These are phyloP conservation scores for Candida gigantensis DNA, from an alignment of 1,139 yeast genomes.

Conservation along the genomic window DNA sequence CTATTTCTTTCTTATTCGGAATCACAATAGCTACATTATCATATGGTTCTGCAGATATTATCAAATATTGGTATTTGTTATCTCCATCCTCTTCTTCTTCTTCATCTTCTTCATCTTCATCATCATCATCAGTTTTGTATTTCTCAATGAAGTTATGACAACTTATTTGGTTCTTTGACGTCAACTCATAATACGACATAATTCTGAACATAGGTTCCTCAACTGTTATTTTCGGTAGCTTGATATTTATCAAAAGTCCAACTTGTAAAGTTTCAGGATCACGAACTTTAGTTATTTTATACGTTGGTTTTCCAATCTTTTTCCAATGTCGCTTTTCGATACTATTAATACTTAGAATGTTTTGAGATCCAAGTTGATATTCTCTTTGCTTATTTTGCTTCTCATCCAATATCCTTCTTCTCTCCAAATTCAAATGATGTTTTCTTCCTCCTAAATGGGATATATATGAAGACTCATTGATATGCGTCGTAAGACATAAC, in stretches of 20 bases:
- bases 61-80: constrained; percentile 57
- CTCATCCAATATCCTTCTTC: constrained; percentile 52
- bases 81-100: constrained; percentile 35
- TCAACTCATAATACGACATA: constrained; percentile 74
- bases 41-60: constrained; percentile 84
- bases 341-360: constrained; percentile 30
- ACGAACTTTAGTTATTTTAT: constrained; percentile 64
- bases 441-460: constrained; percentile 79
- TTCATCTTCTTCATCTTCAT: constrained; percentile 19
- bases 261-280: constrained; percentile 56
- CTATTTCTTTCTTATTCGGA: constrained; percentile 58
- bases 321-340: constrained; percentile 49
- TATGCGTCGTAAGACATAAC: constrained; percentile 74
- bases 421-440: constrained; percentile 69
- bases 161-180: constrained; percentile 39
- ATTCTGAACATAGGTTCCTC: constrained; percentile 65
- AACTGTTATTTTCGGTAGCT: constrained; percentile 50
- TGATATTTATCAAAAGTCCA: constrained; percentile 64
- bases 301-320: constrained; percentile 74
- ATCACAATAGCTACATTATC: constrained; percentile 72
- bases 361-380: constrained; percentile 7
- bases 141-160: constrained; percentile 25
- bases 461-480: constrained; percentile 72
- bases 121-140: constrained; percentile 10
- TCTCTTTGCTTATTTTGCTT: constrained; percentile 23